Evolutionary conservation across 306 rosid species (phyloP), one percentile per base, ranked within the genome.

Genomic region (Abrus pulchellus): DNA sequence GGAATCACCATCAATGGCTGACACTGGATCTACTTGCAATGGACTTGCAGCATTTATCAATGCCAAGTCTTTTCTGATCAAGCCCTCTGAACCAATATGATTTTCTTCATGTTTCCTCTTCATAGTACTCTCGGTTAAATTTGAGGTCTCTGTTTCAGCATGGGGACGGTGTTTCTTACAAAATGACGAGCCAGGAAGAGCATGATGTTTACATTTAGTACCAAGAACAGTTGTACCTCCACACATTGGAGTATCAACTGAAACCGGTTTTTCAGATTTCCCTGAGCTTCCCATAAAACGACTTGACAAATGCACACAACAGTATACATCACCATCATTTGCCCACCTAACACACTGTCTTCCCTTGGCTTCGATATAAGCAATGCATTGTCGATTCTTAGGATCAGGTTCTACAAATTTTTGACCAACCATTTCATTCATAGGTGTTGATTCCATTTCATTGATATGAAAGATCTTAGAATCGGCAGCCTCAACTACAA

Each of bases 331-430:
- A 71, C 89, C 91, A 70, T 90, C 93, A 72, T 85, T 91, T 8
- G 97, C 97, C 90, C 82, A 87, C 84, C 97, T 86, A 55, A 87
- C 93, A 80, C 98, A 94, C 68, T 85, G 98, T 82, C 98, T 88
- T 78, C 97, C 94, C 87, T 94, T 94, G 71, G 98, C 83, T 82
- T 92, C 92, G 76, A 92, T 85, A 74, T 77, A 92, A 72, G 93
- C 92, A 59, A 66, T 62, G 41, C 98, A 94, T 40, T 88, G 98
- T 41, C 85, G 89, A 84, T 72, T 88, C 87, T 85, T 90, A 75
- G 77, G 78, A 45, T 74, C 90, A 63, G 75, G 72, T 49, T 84
- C 89, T 49, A 84, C 74, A 70, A 82, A 41, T 73, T 57, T 87
- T 71, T 82, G 14, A 63, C 73, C 68, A 71, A 74, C 78, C 67